A percentile compares a stretch with the other conserved stretches of the same genome.
Conservation (phyloP, 495 filamentous ascomycete species). For the Hypoxylon subgilvum region DNA sequence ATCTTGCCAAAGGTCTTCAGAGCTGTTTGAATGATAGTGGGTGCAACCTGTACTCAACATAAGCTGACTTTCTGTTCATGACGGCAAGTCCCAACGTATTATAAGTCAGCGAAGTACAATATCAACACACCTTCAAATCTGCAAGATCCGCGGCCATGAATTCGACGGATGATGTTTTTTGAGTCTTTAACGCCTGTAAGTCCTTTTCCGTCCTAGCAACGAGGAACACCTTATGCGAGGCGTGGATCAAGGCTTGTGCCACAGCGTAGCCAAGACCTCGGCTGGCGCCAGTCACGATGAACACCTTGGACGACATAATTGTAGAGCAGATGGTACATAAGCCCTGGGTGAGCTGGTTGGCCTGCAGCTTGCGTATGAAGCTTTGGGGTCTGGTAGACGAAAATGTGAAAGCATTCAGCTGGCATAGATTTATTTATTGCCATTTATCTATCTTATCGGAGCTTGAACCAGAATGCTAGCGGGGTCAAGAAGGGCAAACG, state of each 20-base stretch:
- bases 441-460: slow-evolving; percentile 8
- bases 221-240: slow-evolving; percentile 73
- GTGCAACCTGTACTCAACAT: slow-evolving; percentile 53
- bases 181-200: slow-evolving; percentile 68
- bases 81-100: not conserved
- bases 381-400: not conserved
- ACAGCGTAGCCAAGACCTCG: slow-evolving; percentile 84
- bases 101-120: too few relatives aligned
- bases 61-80: not conserved
- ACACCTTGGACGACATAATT: slow-evolving; percentile 58
- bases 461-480: not conserved
- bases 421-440: not conserved
- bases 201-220: slow-evolving; percentile 72
- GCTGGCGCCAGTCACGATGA: slow-evolving; percentile 74
- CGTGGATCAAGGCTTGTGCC: slow-evolving; percentile 71
- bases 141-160: slow-evolving; percentile 78
- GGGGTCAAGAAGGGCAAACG: slow-evolving; percentile 27
- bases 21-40: slow-evolving; percentile 67
- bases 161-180: slow-evolving; percentile 71
- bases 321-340: too few relatives aligned
- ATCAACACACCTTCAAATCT: slow-evolving; percentile 59
- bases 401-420: not conserved
- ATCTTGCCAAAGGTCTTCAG: slow-evolving; percentile 70
- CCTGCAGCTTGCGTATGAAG: not conserved
- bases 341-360: not conserved